phyloP scores from a whole-genome alignment of 1,284 basidiomycete species.

The Pisolithus thermaeus region DNA sequence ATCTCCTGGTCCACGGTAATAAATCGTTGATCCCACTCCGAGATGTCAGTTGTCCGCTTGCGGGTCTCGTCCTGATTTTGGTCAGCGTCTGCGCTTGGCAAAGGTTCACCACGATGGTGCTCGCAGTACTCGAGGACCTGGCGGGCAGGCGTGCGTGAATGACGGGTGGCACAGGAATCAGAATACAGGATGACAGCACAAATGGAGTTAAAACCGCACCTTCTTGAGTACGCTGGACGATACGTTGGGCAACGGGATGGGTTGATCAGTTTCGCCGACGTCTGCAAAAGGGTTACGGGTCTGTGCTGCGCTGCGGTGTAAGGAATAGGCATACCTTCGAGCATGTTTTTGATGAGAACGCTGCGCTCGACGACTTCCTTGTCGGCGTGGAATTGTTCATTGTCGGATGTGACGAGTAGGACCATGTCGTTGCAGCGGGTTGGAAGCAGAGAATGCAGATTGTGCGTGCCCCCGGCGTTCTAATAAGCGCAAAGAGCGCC shows the following conservation, averaged over 20 bases:
- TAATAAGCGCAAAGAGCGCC: background rate
- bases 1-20: slow-evolving; percentile 96
- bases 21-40: slow-evolving; percentile 99
- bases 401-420: slow-evolving; percentile 87
- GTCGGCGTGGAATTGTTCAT: slow-evolving; percentile 92
- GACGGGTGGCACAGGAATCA: background rate
- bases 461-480: background rate
- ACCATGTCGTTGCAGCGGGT: slow-evolving; percentile 48
- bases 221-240: slow-evolving; percentile 96
- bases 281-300: slow-evolving; percentile 44
- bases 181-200: slow-evolving; percentile 3
- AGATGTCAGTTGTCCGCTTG: slow-evolving; percentile 95
- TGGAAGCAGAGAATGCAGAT: background rate
- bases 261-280: slow-evolving; percentile 86
- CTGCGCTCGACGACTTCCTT: slow-evolving; percentile 93
- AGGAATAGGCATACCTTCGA: slow-evolving; percentile 68
- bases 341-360: slow-evolving; percentile 99
- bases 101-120: slow-evolving; percentile 94
- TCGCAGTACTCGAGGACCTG: slow-evolving; percentile 99
- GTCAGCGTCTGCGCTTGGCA: slow-evolving; percentile 83
- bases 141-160: slow-evolving; percentile 3
- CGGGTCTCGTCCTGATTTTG: slow-evolving; percentile 87
- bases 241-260: slow-evolving; percentile 96
- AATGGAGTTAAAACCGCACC: slow-evolving; percentile 38
- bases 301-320: slow-evolving; percentile 11